Conservation (phyloP, 257 asterid species). For the Rauvolfia tetraphylla region DNA sequence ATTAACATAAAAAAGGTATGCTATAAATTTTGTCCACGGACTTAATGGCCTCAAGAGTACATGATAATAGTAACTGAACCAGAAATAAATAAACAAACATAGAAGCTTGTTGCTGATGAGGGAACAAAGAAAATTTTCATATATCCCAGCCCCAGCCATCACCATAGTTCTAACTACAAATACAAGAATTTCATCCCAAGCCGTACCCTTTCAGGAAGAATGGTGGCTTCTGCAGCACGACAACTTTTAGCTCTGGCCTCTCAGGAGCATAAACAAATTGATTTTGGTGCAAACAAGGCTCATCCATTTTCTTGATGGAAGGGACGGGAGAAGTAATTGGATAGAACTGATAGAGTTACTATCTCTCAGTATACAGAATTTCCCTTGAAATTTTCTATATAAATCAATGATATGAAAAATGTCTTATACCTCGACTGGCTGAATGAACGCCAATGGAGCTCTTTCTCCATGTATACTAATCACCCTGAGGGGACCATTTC, state of each 20-base stretch:
- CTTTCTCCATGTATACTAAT: slow-evolving; percentile 84
- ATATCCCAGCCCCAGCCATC: background rate
- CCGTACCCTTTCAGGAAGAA: slow-evolving; percentile 70
- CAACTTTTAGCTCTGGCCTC: slow-evolving; percentile 66
- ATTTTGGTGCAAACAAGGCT: background rate
- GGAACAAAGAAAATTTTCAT: background rate
- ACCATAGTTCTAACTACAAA: too few relatives aligned
- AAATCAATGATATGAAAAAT: background rate
- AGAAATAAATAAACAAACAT: background rate
- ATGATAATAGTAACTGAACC: background rate
- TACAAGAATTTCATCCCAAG: background rate
- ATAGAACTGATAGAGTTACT: too few relatives aligned
- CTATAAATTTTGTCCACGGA: background rate
- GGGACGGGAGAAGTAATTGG: too few relatives aligned
- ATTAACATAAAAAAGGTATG: background rate
- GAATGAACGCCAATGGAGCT: slow-evolving; percentile 83
- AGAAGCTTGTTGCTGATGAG: background rate
- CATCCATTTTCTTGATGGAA: background rate
- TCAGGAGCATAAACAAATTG: slow-evolving; percentile 65
- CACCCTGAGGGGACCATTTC: slow-evolving; percentile 81
- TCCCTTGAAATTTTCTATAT: background rate
- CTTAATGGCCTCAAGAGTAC: background rate
- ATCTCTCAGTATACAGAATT: background rate
- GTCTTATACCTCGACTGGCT: slow-evolving; percentile 61
- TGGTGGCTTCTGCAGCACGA: slow-evolving; percentile 60